Percentiles rank a stretch among this genome's conserved stretches.
These are phyloP conservation scores for Clonostachys rhizophaga DNA, from an alignment of 2,329 filamentous ascomycete genomes.

Conservation along the genomic window DNA sequence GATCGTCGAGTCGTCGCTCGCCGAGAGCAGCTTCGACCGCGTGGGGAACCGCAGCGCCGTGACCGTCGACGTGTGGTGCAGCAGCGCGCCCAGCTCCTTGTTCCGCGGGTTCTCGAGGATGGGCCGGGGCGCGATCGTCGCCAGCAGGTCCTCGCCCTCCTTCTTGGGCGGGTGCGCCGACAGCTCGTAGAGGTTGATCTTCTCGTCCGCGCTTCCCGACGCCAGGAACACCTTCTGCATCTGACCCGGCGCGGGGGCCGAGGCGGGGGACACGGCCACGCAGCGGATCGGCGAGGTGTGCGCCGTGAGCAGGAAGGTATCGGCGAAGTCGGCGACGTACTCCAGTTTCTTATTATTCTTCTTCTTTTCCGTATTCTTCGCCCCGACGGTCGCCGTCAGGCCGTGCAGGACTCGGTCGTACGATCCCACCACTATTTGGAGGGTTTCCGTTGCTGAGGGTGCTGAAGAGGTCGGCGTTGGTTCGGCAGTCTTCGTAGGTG, in stretches of 20 bases:
- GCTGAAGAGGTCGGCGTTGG: background rate
- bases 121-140: constrained; percentile 64
- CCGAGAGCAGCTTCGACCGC: constrained; percentile 80
- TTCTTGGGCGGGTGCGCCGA: constrained; percentile 62
- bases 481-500: constrained; percentile 2
- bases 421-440: constrained; percentile 88
- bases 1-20: constrained; percentile 86
- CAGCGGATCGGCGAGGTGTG: constrained; percentile 88
- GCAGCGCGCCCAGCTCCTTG: constrained; percentile 77
- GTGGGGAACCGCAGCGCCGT: constrained; percentile 79
- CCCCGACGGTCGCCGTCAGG: constrained; percentile 66
- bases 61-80: constrained; percentile 82
- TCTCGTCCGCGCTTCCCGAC: constrained; percentile 87
- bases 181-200: constrained; percentile 90
- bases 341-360: constrained; percentile 8
- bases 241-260: constrained; percentile 54
- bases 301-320: constrained; percentile 94
- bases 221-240: constrained; percentile 84
- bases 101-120: constrained; percentile 84
- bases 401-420: constrained; percentile 94
- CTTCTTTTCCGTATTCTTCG: constrained; percentile 16
- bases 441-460: constrained; percentile 36
- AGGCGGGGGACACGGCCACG: constrained; percentile 77
- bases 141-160: constrained; percentile 52
- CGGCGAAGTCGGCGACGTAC: constrained; percentile 64